These are phyloP conservation scores for Vachellia pachyceras DNA, from an alignment of 306 rosid species.

Conservation along the genomic window DNA sequence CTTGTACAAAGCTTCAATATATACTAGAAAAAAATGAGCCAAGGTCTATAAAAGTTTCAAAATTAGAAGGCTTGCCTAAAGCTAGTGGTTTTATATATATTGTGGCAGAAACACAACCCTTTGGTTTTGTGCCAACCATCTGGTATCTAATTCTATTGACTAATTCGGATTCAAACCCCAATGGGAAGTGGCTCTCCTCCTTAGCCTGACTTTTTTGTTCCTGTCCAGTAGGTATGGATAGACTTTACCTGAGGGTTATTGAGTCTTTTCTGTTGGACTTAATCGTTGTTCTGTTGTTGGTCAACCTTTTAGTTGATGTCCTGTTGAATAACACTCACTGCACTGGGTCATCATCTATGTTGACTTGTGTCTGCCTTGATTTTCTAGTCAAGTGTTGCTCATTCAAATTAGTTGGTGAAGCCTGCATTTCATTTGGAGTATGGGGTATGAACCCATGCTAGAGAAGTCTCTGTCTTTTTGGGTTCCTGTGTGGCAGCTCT, in stretches of 20 bases:
- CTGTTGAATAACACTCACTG: background rate
- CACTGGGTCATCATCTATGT: background rate
- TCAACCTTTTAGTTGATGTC: background rate
- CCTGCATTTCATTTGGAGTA: background rate
- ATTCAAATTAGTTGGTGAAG: slow-evolving; percentile 4
- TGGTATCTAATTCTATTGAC: too few relatives aligned
- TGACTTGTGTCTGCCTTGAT: background rate
- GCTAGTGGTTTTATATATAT: background rate
- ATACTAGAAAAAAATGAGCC: background rate
- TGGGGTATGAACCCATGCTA: background rate
- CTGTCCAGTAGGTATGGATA: background rate
- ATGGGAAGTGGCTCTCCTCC: background rate
- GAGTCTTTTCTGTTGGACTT: background rate
- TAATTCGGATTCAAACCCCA: too few relatives aligned
- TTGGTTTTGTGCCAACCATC: background rate
- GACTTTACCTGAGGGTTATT: background rate
- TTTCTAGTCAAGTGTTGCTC: too few relatives aligned
- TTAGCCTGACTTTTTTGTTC: background rate
- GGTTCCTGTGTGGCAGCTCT: background rate
- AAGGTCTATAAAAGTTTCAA: background rate
- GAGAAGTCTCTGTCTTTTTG: background rate
- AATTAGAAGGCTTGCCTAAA: background rate
- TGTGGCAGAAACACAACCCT: too few relatives aligned
- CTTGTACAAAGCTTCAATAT: background rate
- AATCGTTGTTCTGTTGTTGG: background rate